Evolutionary conservation across 2,329 filamentous ascomycete species (phyloP).

Genomic region (Ilyonectria mors-panacis): DNA sequence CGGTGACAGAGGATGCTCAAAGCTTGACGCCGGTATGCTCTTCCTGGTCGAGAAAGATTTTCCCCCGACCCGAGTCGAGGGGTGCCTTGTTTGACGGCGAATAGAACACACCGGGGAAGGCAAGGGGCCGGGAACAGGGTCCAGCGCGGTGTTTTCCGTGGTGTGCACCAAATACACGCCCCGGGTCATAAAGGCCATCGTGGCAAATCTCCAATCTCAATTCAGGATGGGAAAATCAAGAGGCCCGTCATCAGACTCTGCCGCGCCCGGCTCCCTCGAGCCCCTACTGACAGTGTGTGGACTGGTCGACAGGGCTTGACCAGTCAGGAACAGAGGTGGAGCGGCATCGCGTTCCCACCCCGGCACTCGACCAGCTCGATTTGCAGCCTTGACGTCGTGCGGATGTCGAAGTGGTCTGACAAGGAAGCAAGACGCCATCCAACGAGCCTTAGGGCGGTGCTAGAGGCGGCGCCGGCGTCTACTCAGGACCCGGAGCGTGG

Average conservation of each 20-base stretch:
- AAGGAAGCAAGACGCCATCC: conserved; percentile 38
- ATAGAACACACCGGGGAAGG: not conserved
- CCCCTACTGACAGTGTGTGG: not conserved
- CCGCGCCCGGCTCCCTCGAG: conserved; percentile 15
- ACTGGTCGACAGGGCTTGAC: not conserved
- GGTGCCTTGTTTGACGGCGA: conserved; percentile 2
- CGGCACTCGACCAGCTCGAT: conserved; percentile 28
- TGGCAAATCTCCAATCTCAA: conserved; percentile 16
- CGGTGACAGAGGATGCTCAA: conserved; percentile 17
- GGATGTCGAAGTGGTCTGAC: conserved; percentile 40
- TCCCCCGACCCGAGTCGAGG: not conserved
- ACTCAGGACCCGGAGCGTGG: conserved; percentile 16
- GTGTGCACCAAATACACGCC: not conserved
- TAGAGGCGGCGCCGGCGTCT: conserved; percentile 29
- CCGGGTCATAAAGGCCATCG: conserved; percentile 11
- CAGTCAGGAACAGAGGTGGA: conserved; percentile 1
- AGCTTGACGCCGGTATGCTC: conserved; percentile 13
- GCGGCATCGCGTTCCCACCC: conserved; percentile 25
- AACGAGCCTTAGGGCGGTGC: conserved; percentile 23
- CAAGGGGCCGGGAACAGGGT: not conserved
- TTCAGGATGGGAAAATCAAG: conserved; percentile 23
- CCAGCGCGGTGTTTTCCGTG: conserved; percentile 12
- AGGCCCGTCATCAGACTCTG: conserved; percentile 17
- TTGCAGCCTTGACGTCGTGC: conserved; percentile 27
- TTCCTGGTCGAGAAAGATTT: conserved; percentile 14